Evolutionary conservation across 805 yeast species (phyloP).

Genomic region (Hanseniaspora hatyaiensis): DNA sequence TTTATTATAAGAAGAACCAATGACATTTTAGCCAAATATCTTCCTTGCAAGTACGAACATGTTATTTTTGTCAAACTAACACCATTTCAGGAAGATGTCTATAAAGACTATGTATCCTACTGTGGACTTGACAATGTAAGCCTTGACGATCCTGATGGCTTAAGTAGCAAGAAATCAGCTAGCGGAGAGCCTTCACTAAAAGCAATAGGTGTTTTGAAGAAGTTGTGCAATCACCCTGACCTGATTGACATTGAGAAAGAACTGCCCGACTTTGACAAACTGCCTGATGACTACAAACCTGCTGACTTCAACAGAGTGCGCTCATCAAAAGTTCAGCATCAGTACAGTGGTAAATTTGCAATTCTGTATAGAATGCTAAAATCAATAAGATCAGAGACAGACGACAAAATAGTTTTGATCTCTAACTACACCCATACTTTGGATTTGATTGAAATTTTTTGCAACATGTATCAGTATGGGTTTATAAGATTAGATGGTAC

Average conservation of each 20-base stretch:
- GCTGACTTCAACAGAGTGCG: constrained; percentile 39
- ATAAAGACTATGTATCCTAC: constrained; percentile 63
- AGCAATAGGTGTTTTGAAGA: constrained; percentile 79
- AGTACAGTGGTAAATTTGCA: constrained; percentile 76
- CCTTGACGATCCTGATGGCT: constrained; percentile 34
- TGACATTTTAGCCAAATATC: constrained; percentile 82
- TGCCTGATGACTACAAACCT: constrained; percentile 63
- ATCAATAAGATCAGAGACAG: constrained; percentile 65
- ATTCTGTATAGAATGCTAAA: constrained; percentile 75
- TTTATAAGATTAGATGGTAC: constrained; percentile 81
- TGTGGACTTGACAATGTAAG: constrained; percentile 59
- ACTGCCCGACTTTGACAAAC: constrained; percentile 35
- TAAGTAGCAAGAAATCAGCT: constrained; percentile 10
- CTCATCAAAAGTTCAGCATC: constrained; percentile 42
- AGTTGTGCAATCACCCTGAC: constrained; percentile 90
- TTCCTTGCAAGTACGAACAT: constrained; percentile 93
- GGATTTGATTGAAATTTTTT: constrained; percentile 78
- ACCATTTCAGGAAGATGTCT: constrained; percentile 61
- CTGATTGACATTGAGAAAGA: constrained; percentile 65
- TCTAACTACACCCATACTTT: constrained; percentile 91
- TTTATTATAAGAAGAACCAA: constrained; percentile 92
- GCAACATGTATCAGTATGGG: constrained; percentile 66
- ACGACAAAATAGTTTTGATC: constrained; percentile 88
- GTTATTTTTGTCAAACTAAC: constrained; percentile 83
- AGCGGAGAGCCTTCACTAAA: constrained; percentile 45